Conservation (phyloP, 345 rosid genomes). For the Raphanus raphanistrum region DNA sequence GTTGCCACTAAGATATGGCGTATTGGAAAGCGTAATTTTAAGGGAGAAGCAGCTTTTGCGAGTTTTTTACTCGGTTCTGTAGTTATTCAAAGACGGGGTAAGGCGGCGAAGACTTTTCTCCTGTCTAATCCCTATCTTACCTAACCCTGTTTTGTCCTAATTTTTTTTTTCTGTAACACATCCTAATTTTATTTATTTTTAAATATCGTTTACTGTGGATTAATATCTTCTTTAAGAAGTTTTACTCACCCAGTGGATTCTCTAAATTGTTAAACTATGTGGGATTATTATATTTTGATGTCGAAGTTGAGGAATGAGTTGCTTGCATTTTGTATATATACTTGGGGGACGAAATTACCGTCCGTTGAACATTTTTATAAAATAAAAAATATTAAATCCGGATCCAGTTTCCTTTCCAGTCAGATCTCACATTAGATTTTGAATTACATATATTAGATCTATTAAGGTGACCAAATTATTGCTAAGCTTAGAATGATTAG, state of each 20-base stretch:
- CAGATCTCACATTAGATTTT: not conserved
- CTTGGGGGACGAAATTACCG: not conserved
- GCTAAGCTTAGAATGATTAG: not conserved
- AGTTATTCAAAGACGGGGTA: not conserved
- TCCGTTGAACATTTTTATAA: not conserved
- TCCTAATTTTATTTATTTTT: too few species aligned
- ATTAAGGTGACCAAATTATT: not conserved
- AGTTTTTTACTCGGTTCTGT: not conserved
- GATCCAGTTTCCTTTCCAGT: not conserved
- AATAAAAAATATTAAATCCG: not conserved
- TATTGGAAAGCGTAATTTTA: not conserved
- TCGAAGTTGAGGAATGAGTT: not conserved
- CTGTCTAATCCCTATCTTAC: not conserved
- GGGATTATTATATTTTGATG: not conserved
- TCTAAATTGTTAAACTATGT: not conserved
- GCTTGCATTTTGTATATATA: not conserved
- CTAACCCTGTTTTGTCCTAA: not conserved
- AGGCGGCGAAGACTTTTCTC: not conserved
- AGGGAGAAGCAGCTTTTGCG: not conserved
- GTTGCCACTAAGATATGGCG: not conserved
- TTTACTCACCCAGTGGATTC: not conserved
- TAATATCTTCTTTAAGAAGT: not conserved
- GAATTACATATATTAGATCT: not conserved
- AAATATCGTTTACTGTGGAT: not conserved
- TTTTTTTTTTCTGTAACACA: too few species aligned